Percentiles rank a stretch among this genome's conserved stretches.
phyloP scores from a whole-genome alignment of 1,139 yeast species.

The Kluyveromyces marxianus region DNA sequence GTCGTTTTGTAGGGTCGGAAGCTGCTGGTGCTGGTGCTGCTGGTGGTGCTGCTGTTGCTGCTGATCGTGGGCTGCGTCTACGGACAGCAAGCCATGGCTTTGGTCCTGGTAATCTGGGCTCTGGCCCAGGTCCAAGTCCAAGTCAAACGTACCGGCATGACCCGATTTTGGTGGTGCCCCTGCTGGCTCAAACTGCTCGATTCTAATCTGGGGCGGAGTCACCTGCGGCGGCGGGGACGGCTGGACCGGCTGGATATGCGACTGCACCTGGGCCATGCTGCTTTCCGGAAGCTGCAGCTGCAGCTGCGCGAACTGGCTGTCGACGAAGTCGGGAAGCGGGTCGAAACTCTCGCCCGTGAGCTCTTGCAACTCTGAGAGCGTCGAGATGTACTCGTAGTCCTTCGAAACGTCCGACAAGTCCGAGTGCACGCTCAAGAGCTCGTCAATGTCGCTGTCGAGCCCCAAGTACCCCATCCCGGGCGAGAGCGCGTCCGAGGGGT shows the following conservation, averaged over 20 bases:
- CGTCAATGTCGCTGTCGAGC: conserved; percentile 4
- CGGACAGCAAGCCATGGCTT: no score
- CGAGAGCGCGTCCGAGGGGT: conserved; percentile 1
- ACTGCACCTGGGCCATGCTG: background rate
- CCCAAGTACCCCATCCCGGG: conserved; percentile 2
- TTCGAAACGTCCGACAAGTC: conserved; percentile 5
- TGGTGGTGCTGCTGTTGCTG: no score
- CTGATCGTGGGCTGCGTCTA: no score
- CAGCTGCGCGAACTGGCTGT: background rate
- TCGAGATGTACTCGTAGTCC: conserved; percentile 2
- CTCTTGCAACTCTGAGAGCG: conserved; percentile 1
- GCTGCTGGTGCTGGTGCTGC: no score
- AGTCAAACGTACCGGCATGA: background rate
- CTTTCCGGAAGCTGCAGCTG: background rate
- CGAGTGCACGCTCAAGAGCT: conserved; percentile 3
- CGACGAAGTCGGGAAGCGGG: background rate
- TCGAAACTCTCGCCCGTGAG: background rate
- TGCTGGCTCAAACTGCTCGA: background rate
- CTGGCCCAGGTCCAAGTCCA: no score
- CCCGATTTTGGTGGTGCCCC: background rate
- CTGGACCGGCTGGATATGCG: background rate
- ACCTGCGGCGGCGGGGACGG: background rate
- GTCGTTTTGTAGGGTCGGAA: background rate
- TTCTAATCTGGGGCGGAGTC: conserved; percentile 1
- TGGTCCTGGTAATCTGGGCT: no score